Evolutionary conservation across 345 rosid genomes (phyloP), one percentile per base, ranked within the genome.

Genomic region (Diplotaxis tenuifolia): DNA sequence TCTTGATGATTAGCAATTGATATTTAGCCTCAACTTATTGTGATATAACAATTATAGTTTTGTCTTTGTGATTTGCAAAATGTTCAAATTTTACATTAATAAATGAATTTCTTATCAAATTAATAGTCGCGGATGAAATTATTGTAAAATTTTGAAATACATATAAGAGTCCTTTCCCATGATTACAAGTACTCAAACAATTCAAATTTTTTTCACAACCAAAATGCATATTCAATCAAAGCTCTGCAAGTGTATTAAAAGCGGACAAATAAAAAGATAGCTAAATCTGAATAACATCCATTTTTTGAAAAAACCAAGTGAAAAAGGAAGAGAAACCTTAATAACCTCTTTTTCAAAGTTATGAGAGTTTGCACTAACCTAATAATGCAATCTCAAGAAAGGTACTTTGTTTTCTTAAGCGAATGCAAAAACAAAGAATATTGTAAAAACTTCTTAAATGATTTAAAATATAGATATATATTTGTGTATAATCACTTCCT

Each of bases 351-450:
- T 45, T 59, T 7, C 29, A 32, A 59, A 19, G 57, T 15, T 6
- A 38, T 2, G 34, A 61, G 58, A 68, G 50, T 57, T n/a, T 62
- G 74, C 79, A 69, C 45, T 75, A 75, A 69, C 60, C 74, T 75
- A 54, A 75, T 75, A 69, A 75, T 62, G 60, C 79, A 62, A 40
- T 55, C 70, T 75, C 58, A 75, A 38, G 25, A 27, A 16, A 28
- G 8, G 29, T 61, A 23, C 20, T 29, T 65, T 11, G 14, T 21
- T 59, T 16, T 71, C 23, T 20, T 1, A 12, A 45, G 53, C 53
- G 27, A 66, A 29, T 31, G 38, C 16, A 12, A 40, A 15, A 45
- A 42, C 21, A 47, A 63, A 57, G 2, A 65, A 29, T 62, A 53
- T 10, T 31, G 21, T 18, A 19, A 28, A 32, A 56, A 64, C 32